Base-by-base conservation (phyloP, 176 grass and related monocot genomes). In the Bothriochloa decipiens region DNA sequence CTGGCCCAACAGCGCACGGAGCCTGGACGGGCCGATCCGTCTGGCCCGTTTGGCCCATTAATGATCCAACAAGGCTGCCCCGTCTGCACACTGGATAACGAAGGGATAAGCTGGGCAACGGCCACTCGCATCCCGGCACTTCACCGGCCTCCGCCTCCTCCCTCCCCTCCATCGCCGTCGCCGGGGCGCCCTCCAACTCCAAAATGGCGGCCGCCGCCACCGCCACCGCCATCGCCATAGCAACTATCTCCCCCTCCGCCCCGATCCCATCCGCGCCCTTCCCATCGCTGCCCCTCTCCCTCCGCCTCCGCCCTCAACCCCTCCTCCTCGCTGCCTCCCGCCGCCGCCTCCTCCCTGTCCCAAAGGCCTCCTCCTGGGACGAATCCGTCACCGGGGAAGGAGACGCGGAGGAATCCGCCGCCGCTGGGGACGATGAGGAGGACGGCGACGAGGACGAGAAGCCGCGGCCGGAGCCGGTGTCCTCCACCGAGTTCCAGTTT, bases 81-180 rank as follows among this genome's bases (percentile, higher is more conserved):
- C 57, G 57, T 61, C n/a, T 61, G 22, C 53, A 13, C 67, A 66
- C 8, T 11, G 33, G 88, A 90, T 90, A 86, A 86, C 66, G 68
- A 77, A 85, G 81, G 84, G 91, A 93, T 93, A 90, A 93, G 91
- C 88, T 64, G 78, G 79, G 61, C 83, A 77, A 25, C 35, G 72
- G 66, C 83, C 69, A 26, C 29, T 42, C 46, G 36, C 49, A 18
- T 14, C 45, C 37, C 41, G 32, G 40, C 77, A 52, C 71, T 81
- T 28, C 40, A n/a, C 64, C 72, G 0, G 62, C 41, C 25, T 68
- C 26, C 78, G 40, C 18, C 39, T 11, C 8, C 50, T 45, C 76
- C 45, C 15, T 6, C 26, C 20, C 69, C 50, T 29, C 11, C n/a
- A 8, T 73, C 63, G 72, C 68, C 86, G 72, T 73, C 63, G 72